Conservation (phyloP, 352 stramenopile species). For the Phytophthora cactorum region DNA sequence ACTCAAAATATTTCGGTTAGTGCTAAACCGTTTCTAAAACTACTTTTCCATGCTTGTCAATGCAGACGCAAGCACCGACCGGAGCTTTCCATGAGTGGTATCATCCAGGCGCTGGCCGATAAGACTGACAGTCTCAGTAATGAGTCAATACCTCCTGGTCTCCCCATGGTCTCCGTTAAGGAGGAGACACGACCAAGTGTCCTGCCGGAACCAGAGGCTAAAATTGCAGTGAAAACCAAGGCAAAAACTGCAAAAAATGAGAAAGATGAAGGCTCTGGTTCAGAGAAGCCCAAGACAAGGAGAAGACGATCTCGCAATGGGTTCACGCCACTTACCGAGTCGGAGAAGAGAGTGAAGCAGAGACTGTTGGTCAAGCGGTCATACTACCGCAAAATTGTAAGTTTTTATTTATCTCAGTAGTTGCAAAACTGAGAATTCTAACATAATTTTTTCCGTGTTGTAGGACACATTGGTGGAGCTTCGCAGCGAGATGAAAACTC, state of each 20-base stretch:
- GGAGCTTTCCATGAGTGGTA: constrained; percentile 58
- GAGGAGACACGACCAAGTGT: constrained; percentile 2
- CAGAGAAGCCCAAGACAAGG: constrained; percentile 5
- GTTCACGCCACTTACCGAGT: constrained; percentile 50
- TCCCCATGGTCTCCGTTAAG: constrained; percentile 8
- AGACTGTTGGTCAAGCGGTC: constrained; percentile 70
- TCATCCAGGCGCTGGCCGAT: constrained; percentile 46
- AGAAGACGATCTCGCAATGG: constrained; percentile 33
- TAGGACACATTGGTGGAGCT: constrained; percentile 70
- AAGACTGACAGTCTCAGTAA: constrained; percentile 10
- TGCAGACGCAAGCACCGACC: constrained; percentile 35
- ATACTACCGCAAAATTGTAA: constrained; percentile 80
- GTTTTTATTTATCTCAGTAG: constrained; percentile 15
- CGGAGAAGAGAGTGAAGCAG: constrained; percentile 74
- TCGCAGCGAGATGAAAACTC: constrained; percentile 47
- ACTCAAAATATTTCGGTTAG: background rate
- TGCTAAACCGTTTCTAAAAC: constrained; percentile 6
- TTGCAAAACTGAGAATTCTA: background rate
- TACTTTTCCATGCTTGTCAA: background rate
- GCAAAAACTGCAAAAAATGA: background rate
- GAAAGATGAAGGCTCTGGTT: constrained; percentile 2
- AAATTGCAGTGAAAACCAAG: constrained; percentile 5
- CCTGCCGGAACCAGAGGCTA: background rate
- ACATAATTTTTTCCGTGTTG: background rate
- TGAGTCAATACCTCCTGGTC: background rate